Base-by-base conservation (phyloP, 2,329 filamentous ascomycete genomes). In the Penicillium palitans region DNA sequence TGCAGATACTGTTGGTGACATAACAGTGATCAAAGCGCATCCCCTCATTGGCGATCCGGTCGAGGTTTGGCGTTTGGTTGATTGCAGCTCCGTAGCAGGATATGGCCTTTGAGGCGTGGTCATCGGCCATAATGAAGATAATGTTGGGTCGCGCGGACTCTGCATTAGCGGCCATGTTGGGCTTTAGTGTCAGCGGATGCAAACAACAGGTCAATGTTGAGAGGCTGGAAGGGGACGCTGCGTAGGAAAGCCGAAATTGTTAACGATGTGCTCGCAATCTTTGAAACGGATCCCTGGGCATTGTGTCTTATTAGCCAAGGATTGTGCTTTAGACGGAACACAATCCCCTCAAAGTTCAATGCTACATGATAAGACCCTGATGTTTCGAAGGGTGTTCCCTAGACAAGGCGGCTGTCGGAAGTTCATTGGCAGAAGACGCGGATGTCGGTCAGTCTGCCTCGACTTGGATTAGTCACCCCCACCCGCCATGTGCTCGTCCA, bases 51-150 rank as follows among this genome's bases (percentile, higher is more conserved):
- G 80, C 81, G 4, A 83, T 62, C 0, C 81, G 75, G 63, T 83
- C 81, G 21, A 84, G 70, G 61, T 83, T 79, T 7, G 81, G 81
- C 1, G 81, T 83, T 51, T 75, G 55, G 64, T 83, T 83, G 65
- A 84, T 82, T 5, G 77, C 79, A 1, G 80, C 79, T 3, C 80
- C 80, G 41, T 83, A 83, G 58, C 72, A 74, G 19, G 72, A 75
- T 48, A 82, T 82, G 17, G 80, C 72, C 62, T 83, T 83, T 44
- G 78, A 70, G 8, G 81, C 81, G 72, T 83, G 81, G 69, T 83
- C 81, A 68, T 83, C 81, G 0, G 80, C 81, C 79, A 83, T 81
- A 67, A 83, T 81, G 70, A 83, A 83, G 55, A 83, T 58, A 56
- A 81, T 78, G n/a, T 67, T 68, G 17, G 66, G 66, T 24, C 63